Conservation (phyloP, 2,329 filamentous ascomycete genomes). For the Fusarium goolgardi region DNA sequence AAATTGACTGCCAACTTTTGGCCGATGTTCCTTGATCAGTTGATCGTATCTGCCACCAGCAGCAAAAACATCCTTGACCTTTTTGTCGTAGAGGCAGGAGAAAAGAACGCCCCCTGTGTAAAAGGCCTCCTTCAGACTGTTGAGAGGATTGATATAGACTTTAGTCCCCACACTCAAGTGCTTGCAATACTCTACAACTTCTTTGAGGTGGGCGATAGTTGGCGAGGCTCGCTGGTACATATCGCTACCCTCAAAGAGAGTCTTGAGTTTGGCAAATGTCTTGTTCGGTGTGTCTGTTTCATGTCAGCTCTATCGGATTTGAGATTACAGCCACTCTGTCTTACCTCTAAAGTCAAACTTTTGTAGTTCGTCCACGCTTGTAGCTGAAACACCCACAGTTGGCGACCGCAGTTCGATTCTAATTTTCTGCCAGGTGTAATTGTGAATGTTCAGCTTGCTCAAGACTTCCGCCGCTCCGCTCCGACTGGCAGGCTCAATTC, state of each 20-base stretch:
- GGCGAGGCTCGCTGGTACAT: constrained; percentile 79
- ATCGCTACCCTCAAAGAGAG: constrained; percentile 70
- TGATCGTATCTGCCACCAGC: constrained; percentile 94
- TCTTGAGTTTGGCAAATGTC: constrained; percentile 68
- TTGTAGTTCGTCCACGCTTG: constrained; percentile 88
- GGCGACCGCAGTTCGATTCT: constrained; percentile 84
- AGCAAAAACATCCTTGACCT: constrained; percentile 86
- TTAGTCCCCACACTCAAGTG: constrained; percentile 80
- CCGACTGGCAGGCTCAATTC: constrained; percentile 76
- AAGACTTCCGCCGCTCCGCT: constrained; percentile 82
- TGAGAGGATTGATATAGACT: constrained; percentile 85
- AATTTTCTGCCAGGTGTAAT: constrained; percentile 85
- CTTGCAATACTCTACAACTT: constrained; percentile 80
- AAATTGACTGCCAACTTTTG: constrained; percentile 71
- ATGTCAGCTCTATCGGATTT: constrained; percentile 33
- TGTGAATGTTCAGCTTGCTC: constrained; percentile 86
- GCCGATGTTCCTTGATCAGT: constrained; percentile 84
- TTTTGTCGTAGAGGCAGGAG: constrained; percentile 88
- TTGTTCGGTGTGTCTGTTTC: constrained; percentile 64
- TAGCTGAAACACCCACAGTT: constrained; percentile 83
- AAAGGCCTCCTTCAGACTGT: constrained; percentile 91
- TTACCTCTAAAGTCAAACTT: constrained; percentile 89
- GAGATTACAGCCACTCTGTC: constrained; percentile 23
- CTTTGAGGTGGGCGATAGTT: constrained; percentile 82
- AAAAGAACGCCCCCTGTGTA: constrained; percentile 89